phyloP scores from a whole-genome alignment of 177 flowering plant species.

The Telopea speciosissima region DNA sequence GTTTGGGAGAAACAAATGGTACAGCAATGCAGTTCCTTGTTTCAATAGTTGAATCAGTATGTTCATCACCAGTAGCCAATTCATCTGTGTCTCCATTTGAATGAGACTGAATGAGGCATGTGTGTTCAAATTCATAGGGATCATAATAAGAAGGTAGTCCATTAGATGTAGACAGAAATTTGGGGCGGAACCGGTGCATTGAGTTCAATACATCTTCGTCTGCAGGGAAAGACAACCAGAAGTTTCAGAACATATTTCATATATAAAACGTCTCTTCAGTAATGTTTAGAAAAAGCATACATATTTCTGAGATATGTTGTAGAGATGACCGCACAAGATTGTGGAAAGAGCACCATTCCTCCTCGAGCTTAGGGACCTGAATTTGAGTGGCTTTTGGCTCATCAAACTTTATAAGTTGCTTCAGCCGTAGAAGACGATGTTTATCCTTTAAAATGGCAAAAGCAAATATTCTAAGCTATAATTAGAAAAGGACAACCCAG shows the following conservation, averaged over 20 bases:
- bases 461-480: background rate
- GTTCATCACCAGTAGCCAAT: slow-evolving; percentile 26
- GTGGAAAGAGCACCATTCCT: slow-evolving; percentile 91
- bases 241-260: slow-evolving; percentile 1
- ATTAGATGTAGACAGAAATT: slow-evolving; percentile 36
- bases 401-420: slow-evolving; percentile 31
- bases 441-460: slow-evolving; percentile 58
- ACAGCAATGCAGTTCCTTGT: slow-evolving; percentile 44
- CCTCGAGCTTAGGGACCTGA: slow-evolving; percentile 49
- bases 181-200: slow-evolving; percentile 80
- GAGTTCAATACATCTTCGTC: slow-evolving; percentile 70
- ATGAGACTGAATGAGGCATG: slow-evolving; percentile 42
- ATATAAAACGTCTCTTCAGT: background rate
- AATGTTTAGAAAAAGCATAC: slow-evolving; percentile 36
- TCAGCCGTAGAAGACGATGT: slow-evolving; percentile 58
- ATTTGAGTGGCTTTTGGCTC: slow-evolving; percentile 24
- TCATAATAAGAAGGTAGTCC: slow-evolving; percentile 57
- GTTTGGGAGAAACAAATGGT: slow-evolving; percentile 54
- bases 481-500: too few relatives aligned
- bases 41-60: slow-evolving; percentile 25
- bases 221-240: slow-evolving; percentile 28
- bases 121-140: slow-evolving; percentile 69
- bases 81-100: slow-evolving; percentile 26
- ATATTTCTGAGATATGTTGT: slow-evolving; percentile 59
- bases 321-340: slow-evolving; percentile 74